These are phyloP conservation scores for Mrakia blollopis DNA, from an alignment of 768 basidiomycete genomes.

Conservation along the genomic window DNA sequence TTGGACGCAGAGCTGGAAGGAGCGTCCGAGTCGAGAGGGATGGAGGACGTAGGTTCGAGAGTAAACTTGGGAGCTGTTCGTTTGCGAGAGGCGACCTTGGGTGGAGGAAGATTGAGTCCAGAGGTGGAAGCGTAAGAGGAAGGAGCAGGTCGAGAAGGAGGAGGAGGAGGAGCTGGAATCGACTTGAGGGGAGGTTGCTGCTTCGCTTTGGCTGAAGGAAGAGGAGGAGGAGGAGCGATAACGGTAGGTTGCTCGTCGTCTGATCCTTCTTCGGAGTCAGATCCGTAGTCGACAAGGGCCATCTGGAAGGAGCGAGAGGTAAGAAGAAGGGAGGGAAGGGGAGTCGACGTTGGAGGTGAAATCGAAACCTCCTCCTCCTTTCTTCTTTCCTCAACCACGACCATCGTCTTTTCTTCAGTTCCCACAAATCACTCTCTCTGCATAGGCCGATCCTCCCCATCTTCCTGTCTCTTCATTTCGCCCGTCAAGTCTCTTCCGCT, in stretches of 20 bases:
- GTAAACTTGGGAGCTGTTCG: slow-evolving; percentile 20
- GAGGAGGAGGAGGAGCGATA: not conserved
- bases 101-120: slow-evolving; percentile 28
- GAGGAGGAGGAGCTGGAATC: not conserved
- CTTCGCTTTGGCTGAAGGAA: not conserved
- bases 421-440: too few species aligned
- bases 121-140: slow-evolving; percentile 11
- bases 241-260: slow-evolving; percentile 8
- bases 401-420: too few species aligned
- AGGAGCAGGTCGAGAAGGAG: slow-evolving; percentile 10
- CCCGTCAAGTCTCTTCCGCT: too few species aligned
- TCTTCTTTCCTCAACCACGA: too few species aligned
- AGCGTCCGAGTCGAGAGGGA: not conserved
- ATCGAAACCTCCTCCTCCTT: too few species aligned
- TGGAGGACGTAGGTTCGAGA: not conserved
- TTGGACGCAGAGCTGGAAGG: not conserved
- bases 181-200: not conserved
- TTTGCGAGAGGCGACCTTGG: slow-evolving; percentile 14
- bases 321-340: too few species aligned
- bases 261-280: slow-evolving; percentile 24
- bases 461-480: too few species aligned
- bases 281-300: slow-evolving; percentile 32
- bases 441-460: too few species aligned
- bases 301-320: not conserved
- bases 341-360: too few species aligned